Base-by-base conservation (phyloP, 805 yeast species). In the Candida broadrunensis region DNA sequence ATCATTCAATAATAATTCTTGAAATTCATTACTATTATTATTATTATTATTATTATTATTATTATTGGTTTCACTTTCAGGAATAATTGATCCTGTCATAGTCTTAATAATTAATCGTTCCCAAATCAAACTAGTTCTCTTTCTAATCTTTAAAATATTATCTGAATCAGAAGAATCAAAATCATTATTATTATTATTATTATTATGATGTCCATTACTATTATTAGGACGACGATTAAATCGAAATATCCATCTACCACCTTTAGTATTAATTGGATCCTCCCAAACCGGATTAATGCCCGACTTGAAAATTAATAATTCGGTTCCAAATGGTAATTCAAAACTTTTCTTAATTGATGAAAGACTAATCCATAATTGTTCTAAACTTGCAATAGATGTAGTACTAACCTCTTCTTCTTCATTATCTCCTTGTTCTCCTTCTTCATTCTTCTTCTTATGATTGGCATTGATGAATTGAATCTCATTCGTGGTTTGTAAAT, bases 281-380 rank as follows among this genome's bases (percentile, higher is more conserved):
- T 81, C 85, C 85, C 87, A 81, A 36, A 78, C 75, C 9, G 87
- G 87, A 47, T 75, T 74, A 27, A 80, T 70, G 2, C 83, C 83
- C 24, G 72, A 62, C 48, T 79, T 78, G 61, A 81, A 81, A 8
- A 81, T 57, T 44, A 78, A 75, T 40, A 75, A 65, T 53, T 80
- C 84, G 19, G 79, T 67, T 16, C 79, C 80, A 35, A 59, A 56
- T 15, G 65, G 59, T 42, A 75, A 57, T 30, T 67, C 68, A 37
- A 55, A 55, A 1, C 74, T 56, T 30, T 56, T 59, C 47, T 69
- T 71, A 42, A 78, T 50, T 20, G 59, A 56, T 8, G 68, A 44
- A 27, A 76, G 48, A 26, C 72, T 54, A 47, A 63, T 50, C 81
- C 81, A 78, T 60, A 78, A 59, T 51, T 78, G 80, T 52, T 78